Conservation (phyloP, 164 flowering plant species). For the Berberis thunbergii region DNA sequence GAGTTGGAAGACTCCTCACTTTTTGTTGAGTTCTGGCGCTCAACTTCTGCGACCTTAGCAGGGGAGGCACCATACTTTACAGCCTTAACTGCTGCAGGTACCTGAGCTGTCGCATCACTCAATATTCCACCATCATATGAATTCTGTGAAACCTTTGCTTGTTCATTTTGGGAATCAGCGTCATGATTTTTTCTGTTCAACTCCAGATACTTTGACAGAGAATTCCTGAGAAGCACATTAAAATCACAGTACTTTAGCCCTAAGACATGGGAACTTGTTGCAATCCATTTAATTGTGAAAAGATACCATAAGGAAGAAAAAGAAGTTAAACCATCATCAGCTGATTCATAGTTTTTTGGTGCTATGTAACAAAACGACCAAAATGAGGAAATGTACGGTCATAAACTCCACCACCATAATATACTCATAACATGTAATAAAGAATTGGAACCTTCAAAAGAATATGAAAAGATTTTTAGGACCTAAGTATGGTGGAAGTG, state of each 20-base stretch:
- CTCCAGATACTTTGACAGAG: constrained; percentile 32
- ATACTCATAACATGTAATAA: too few species aligned
- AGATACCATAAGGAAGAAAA: not conserved
- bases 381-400: too few species aligned
- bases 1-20: constrained; percentile 62
- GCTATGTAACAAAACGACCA: too few species aligned
- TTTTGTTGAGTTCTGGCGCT: constrained; percentile 54
- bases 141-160: constrained; percentile 10
- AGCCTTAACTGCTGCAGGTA: constrained; percentile 19
- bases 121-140: constrained; percentile 16
- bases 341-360: too few species aligned
- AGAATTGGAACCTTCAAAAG: too few species aligned
- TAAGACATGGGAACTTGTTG: not conserved
- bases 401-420: too few species aligned
- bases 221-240: constrained; percentile 34
- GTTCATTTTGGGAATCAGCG: constrained; percentile 17
- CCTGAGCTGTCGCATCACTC: constrained; percentile 14
- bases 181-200: constrained; percentile 21
- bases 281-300: too few species aligned
- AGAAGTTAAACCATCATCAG: too few species aligned
- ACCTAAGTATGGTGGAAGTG: too few species aligned
- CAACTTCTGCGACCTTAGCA: constrained; percentile 61
- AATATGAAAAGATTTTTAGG: too few species aligned
- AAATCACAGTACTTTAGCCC: not conserved
- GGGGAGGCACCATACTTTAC: constrained; percentile 61